Conservation (phyloP, 176 grass and related monocot genomes). For the Eragrostis nindensis region DNA sequence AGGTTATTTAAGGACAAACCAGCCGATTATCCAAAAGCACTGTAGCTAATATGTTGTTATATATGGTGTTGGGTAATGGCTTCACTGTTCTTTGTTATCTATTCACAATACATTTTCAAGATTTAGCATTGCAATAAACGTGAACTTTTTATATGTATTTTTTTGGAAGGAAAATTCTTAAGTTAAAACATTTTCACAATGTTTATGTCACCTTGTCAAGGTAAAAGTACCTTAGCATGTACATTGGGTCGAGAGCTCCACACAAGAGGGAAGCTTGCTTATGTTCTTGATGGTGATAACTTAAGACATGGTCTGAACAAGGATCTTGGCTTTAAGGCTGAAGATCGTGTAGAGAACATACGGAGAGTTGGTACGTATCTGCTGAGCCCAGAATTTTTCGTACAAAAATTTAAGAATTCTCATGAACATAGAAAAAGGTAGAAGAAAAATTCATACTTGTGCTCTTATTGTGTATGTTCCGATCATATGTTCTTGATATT, state of each 20-base stretch:
- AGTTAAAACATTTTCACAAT: neutral
- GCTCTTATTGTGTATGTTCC: constrained; percentile 4
- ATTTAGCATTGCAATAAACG: too few relatives aligned
- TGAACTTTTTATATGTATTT: too few relatives aligned
- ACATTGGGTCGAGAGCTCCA: constrained; percentile 76
- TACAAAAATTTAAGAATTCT: neutral
- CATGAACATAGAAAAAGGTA: neutral
- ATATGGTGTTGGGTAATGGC: too few relatives aligned
- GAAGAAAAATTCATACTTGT: neutral
- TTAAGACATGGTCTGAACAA: constrained; percentile 93
- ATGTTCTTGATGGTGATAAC: constrained; percentile 95
- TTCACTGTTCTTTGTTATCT: neutral
- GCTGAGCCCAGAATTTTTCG: neutral
- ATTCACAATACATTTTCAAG: neutral
- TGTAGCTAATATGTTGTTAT: too few relatives aligned
- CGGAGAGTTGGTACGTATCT: constrained; percentile 72
- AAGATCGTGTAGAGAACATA: constrained; percentile 92
- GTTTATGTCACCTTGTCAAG: constrained; percentile 39
- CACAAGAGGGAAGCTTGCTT: constrained; percentile 77
- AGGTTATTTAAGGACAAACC: neutral
- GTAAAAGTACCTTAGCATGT: constrained; percentile 96
- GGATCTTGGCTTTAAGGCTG: constrained; percentile 88
- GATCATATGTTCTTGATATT: constrained; percentile 9
- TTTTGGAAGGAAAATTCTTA: too few relatives aligned
- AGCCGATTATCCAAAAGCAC: neutral